Percentiles rank a stretch among this genome's conserved stretches.
These are phyloP conservation scores for Debaryomyces coudertii DNA, from an alignment of 1,139 yeast species.

Conservation along the genomic window DNA sequence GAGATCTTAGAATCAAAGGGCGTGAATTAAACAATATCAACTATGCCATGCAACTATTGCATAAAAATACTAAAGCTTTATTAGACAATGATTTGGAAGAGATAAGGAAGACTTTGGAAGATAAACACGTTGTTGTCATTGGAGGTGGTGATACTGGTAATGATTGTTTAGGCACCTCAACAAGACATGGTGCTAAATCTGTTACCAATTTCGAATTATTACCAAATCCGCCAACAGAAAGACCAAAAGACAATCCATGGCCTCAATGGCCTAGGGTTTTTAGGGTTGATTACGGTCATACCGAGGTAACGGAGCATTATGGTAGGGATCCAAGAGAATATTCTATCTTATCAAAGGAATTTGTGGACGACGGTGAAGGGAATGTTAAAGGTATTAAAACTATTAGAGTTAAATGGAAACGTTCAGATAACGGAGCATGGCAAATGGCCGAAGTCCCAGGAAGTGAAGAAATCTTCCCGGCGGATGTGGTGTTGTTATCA, in stretches of 20 bases:
- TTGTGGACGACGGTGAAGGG: slow-evolving; percentile 92
- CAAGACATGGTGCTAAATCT: slow-evolving; percentile 96
- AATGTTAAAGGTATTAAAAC: slow-evolving; percentile 93
- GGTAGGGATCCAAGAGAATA: slow-evolving; percentile 98
- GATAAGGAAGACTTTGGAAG: slow-evolving; percentile 70
- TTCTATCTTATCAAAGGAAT: slow-evolving; percentile 92
- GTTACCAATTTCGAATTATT: slow-evolving; percentile 92
- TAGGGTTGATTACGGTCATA: slow-evolving; percentile 97
- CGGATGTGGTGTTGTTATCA: slow-evolving; percentile 88
- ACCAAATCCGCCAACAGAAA: slow-evolving; percentile 85
- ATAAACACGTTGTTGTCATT: slow-evolving; percentile 91
- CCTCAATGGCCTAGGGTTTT: slow-evolving; percentile 99
- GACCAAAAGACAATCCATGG: slow-evolving; percentile 98
- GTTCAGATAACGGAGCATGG: slow-evolving; percentile 96
- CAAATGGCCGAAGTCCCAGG: slow-evolving; percentile 98
- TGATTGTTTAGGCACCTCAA: slow-evolving; percentile 97
- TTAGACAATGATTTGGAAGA: slow-evolving; percentile 81
- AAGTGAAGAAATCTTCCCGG: slow-evolving; percentile 90
- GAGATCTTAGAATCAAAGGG: slow-evolving; percentile 93
- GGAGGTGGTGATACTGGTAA: slow-evolving; percentile 99
- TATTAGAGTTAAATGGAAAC: slow-evolving; percentile 97
- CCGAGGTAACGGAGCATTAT: slow-evolving; percentile 91
- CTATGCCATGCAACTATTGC: slow-evolving; percentile 92
- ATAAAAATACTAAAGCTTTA: slow-evolving; percentile 86
- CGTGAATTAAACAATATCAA: slow-evolving; percentile 88